These are phyloP conservation scores for Bipolaris bicolor DNA, from an alignment of 2,329 filamentous ascomycete genomes.

Conservation along the genomic window DNA sequence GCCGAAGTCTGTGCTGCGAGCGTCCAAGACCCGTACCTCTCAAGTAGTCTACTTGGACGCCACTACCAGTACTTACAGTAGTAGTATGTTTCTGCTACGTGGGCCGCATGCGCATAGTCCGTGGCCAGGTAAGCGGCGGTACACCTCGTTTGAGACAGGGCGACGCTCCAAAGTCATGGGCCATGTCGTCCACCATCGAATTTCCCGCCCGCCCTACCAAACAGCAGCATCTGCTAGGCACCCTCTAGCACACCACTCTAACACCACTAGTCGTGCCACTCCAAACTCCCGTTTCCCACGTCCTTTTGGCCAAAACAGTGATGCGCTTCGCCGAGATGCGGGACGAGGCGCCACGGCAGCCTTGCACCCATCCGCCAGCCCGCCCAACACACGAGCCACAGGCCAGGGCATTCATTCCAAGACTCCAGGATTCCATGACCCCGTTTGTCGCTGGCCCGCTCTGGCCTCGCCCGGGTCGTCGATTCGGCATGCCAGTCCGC, in stretches of 20 bases:
- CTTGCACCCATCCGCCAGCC: constrained; percentile 1
- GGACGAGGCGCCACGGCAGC: constrained; percentile 14
- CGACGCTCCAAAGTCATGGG: constrained; percentile 7
- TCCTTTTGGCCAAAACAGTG: neutral
- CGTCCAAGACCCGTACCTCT: neutral
- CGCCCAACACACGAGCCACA: no score
- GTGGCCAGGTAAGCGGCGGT: constrained; percentile 6
- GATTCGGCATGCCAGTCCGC: neutral
- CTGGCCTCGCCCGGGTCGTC: no score
- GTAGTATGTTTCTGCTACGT: constrained; percentile 7
- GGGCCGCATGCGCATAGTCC: neutral
- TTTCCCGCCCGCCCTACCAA: neutral
- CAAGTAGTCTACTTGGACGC: neutral
- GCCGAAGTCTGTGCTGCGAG: constrained; percentile 4
- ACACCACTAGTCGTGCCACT: no score
- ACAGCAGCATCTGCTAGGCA: neutral
- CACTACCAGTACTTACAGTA: neutral
- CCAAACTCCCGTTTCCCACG: constrained; percentile 8
- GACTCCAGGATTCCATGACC: no score
- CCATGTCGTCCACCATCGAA: constrained; percentile 3
- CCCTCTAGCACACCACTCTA: no score
- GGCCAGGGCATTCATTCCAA: no score
- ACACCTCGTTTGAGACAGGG: constrained; percentile 9
- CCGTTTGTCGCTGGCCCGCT: no score
- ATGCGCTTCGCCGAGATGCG: constrained; percentile 18